Evolutionary conservation across 208 protist species (phyloP).

Genomic region (Ichthyophonus hoferi): DNA sequence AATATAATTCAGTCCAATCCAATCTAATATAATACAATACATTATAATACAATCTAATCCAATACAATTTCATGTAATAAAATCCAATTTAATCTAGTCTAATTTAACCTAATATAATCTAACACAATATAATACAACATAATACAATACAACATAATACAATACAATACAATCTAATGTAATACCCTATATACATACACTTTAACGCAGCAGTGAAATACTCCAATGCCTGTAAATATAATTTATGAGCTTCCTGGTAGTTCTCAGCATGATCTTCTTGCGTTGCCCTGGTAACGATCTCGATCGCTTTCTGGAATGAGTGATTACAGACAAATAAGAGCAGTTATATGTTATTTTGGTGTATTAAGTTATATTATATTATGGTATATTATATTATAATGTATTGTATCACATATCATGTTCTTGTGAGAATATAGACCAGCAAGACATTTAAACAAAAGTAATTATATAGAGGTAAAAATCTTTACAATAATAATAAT

Average conservation of each 20-base stretch:
- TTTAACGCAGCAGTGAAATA: constrained; percentile 43
- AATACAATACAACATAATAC: no score
- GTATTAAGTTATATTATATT: no score
- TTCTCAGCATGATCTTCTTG: constrained; percentile 32
- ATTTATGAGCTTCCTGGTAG: constrained; percentile 26
- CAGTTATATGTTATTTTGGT: not conserved
- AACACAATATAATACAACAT: no score
- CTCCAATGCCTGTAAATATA: constrained; percentile 30
- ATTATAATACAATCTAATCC: no score
- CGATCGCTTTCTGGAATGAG: constrained; percentile 48
- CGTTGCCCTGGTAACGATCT: constrained; percentile 35
- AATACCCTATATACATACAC: not conserved
- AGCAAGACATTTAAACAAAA: not conserved
- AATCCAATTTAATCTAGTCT: no score
- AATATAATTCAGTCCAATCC: no score
- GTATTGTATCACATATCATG: no score
- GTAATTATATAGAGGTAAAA: not conserved
- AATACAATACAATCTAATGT: no score
- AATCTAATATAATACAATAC: no score
- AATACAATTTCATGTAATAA: no score
- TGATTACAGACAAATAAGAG: not conserved
- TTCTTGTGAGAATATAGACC: not conserved
- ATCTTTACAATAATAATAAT: not conserved
- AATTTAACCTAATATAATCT: no score
- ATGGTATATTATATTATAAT: no score